Evolutionary conservation across 1,284 basidiomycete genomes (phyloP).

Genomic region (Athelia psychrophila): DNA sequence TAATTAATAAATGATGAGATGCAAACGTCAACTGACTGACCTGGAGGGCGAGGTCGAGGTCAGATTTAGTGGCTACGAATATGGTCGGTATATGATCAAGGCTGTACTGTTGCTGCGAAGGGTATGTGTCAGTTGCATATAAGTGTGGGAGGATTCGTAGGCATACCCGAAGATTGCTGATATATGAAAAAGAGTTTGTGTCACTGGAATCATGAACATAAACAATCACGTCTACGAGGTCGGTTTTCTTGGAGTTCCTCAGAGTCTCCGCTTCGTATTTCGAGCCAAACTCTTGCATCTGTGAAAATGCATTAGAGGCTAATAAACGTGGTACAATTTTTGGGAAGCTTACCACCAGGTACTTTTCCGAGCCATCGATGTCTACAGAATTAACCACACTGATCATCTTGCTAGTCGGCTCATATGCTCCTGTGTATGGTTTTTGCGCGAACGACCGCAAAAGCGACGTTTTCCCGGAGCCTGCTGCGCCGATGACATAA

Average conservation of each 20-base stretch:
- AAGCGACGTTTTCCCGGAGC: conserved; percentile 92
- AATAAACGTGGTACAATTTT: background rate
- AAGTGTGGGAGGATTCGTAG: conserved; percentile 8
- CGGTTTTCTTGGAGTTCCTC: conserved; percentile 87
- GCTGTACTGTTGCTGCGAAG: conserved; percentile 88
- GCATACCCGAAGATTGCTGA: conserved; percentile 90
- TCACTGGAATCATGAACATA: conserved; percentile 98
- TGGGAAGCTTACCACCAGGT: conserved; percentile 76
- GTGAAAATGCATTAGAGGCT: conserved; percentile 7
- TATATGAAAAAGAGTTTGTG: conserved; percentile 98
- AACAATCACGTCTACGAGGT: conserved; percentile 90
- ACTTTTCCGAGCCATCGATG: conserved; percentile 93
- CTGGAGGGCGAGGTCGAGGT: conserved; percentile 94
- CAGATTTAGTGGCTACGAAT: conserved; percentile 98
- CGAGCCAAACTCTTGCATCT: conserved; percentile 97
- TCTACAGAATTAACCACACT: conserved; percentile 96
- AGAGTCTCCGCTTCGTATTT: conserved; percentile 92
- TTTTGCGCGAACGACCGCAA: conserved; percentile 87
- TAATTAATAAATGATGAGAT: conserved; percentile 7
- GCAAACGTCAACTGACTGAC: conserved; percentile 35
- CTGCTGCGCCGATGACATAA: conserved; percentile 94
- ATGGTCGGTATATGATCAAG: conserved; percentile 92
- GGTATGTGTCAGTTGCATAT: conserved; percentile 3
- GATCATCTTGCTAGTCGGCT: conserved; percentile 87
- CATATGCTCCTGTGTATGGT: conserved; percentile 66